phyloP scores from a whole-genome alignment of 495 filamentous ascomycete genomes.

The Haplographium delicatum region DNA sequence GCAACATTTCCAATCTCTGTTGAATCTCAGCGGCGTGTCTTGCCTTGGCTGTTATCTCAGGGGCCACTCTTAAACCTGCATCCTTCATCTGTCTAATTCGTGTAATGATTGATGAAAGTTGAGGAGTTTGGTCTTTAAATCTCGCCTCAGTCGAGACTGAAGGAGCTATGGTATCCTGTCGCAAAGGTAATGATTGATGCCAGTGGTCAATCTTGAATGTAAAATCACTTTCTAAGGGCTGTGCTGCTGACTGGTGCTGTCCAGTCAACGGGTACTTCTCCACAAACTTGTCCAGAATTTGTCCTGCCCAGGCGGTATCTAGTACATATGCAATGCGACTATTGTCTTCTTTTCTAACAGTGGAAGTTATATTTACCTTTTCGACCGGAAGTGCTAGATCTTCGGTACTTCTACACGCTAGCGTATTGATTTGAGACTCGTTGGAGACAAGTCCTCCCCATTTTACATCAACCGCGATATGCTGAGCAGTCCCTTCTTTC shows the following conservation, averaged over 20 bases:
- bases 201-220: too few relatives aligned
- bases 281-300: slow-evolving; percentile 13
- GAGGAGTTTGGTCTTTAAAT: not conserved
- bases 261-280: slow-evolving; percentile 26
- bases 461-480: too few relatives aligned
- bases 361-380: too few relatives aligned
- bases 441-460: too few relatives aligned
- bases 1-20: slow-evolving; percentile 19
- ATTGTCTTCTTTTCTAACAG: too few relatives aligned
- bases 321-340: slow-evolving; percentile 13
- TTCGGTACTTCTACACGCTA: too few relatives aligned
- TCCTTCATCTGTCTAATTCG: not conserved
- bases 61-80: not conserved
- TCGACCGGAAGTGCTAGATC: too few relatives aligned
- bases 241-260: not conserved
- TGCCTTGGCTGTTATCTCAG: not conserved
- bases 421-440: too few relatives aligned
- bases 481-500: too few relatives aligned
- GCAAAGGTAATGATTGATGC: too few relatives aligned
- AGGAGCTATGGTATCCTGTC: too few relatives aligned
- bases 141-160: not conserved
- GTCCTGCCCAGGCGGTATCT: slow-evolving; percentile 4
- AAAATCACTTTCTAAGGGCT: too few relatives aligned
- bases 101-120: not conserved
- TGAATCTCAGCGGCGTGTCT: slow-evolving; percentile 12